Evolutionary conservation across 495 filamentous ascomycete species (phyloP), one percentile per base, ranked within the genome.

Genomic region (Penicillium desertorum): DNA sequence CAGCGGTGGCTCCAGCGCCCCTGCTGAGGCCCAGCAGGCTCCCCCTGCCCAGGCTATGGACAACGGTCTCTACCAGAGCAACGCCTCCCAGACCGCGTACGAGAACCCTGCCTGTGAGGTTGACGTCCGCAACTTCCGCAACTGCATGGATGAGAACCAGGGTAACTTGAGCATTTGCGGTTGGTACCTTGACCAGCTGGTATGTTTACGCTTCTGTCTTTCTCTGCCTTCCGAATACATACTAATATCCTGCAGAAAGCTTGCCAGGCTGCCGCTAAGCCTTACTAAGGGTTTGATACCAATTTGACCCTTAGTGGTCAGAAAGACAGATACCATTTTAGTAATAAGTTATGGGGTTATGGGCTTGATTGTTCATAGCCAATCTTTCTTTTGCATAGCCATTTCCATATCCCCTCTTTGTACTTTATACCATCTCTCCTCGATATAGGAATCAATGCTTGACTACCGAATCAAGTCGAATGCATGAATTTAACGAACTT

Each of bases 171-270:
- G 88, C 71, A 96, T 96, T 65, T 98, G 94, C 78, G 86, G 87
- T 60, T 98, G 94, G 94, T 98, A 98, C 72, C 74, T 98, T 65
- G 93, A 98, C 74, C 94, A 98, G 83, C 79, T 98, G 71, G 81
- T 85, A 74, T 50, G 72, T 73, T 56, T 60, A 42, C 41, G 37
- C 32, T 46, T 39, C 49, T 48, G 43, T 30, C 20, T 46, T 16
- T 45, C 9, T 6, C 22, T 19, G 7, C 36, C 30, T 39, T 32
- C 48, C 27, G 25, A 27, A 44, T 27, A 22, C 7, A 49, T 52
- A 71, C 72, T 67, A 72, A 76, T 22, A 42, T 30, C 27, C 32
- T 58, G 65, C 57, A 87, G 85, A 96, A 96, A 82, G 90, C 93
- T 50, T 98, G 93, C 82, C 93, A 98, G 83, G 77, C 81, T 65